Conservation (phyloP, 2,329 filamentous ascomycete genomes). For the Thielaviopsis populi region DNA sequence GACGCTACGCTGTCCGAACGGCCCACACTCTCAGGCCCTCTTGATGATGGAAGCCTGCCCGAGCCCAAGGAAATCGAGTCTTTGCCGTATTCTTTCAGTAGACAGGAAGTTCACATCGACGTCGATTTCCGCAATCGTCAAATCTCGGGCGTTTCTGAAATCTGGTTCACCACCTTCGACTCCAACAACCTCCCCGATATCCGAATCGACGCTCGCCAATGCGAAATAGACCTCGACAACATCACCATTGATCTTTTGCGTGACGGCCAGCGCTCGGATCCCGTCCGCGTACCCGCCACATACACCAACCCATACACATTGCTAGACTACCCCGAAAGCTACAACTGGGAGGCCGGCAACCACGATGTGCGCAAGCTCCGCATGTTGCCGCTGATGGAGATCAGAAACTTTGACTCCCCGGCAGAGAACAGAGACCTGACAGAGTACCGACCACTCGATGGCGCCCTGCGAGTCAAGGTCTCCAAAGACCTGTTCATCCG, state of each 20-base stretch:
- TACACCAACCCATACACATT: conserved; percentile 53
- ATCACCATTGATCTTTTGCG: conserved; percentile 34
- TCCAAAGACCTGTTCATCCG: conserved; percentile 12
- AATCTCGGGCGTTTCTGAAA: conserved; percentile 64
- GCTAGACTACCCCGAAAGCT: conserved; percentile 44
- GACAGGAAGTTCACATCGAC: conserved; percentile 81
- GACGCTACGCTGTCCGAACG: neutral
- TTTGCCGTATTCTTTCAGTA: conserved; percentile 43
- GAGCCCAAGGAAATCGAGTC: conserved; percentile 26
- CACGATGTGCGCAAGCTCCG: conserved; percentile 59
- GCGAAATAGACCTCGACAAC: conserved; percentile 38
- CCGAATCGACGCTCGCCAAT: conserved; percentile 47
- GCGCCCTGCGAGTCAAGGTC: conserved; percentile 31
- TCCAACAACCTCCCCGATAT: conserved; percentile 43
- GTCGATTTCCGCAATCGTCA: conserved; percentile 66
- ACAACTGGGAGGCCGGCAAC: conserved; percentile 54
- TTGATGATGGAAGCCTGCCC: conserved; percentile 23
- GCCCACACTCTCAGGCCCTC: conserved; percentile 8
- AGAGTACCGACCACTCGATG: conserved; percentile 41
- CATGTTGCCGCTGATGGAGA: conserved; percentile 39
- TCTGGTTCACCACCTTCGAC: conserved; percentile 55
- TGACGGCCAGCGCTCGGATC: conserved; percentile 22
- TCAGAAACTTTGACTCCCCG: conserved; percentile 37
- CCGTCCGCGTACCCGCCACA: conserved; percentile 21
- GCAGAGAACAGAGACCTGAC: conserved; percentile 39